Conservation (phyloP, 2,329 filamentous ascomycete species). For the Fusarium lyarnte region DNA sequence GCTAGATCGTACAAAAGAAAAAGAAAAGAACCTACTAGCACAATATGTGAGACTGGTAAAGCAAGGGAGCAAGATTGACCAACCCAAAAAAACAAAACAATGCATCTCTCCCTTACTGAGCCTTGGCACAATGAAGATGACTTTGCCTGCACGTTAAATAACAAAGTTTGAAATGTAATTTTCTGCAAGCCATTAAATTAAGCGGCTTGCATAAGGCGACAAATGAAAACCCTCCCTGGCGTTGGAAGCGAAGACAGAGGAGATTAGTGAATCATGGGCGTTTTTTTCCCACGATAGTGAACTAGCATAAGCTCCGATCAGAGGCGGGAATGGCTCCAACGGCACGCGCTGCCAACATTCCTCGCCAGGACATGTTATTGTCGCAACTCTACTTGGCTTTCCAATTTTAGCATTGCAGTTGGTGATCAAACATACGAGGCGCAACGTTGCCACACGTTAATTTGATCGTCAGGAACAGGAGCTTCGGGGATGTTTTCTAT, state of each 20-base stretch:
- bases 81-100: neutral
- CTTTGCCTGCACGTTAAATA: neutral
- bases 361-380: neutral
- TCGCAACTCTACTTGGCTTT: neutral
- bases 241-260: slow-evolving; percentile 14
- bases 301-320: neutral
- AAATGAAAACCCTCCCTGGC: neutral
- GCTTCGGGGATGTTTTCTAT: neutral
- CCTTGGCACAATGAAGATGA: slow-evolving; percentile 3
- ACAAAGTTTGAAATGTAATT: neutral
- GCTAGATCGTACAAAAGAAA: neutral
- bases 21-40: neutral
- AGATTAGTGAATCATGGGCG: slow-evolving; percentile 15
- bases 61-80: slow-evolving; percentile 18
- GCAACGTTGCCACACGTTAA: neutral
- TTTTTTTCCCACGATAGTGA: neutral
- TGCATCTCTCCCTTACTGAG: slow-evolving; percentile 16
- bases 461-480: slow-evolving; percentile 26
- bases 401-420: neutral
- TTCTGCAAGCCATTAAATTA: slow-evolving; percentile 8
- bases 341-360: slow-evolving; percentile 17
- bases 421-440: neutral
- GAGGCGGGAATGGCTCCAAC: slow-evolving; percentile 18
- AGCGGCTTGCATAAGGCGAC: slow-evolving; percentile 16
- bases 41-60: neutral